Evolutionary conservation across 106 monocot genomes (phyloP), one percentile per base, ranked within the genome.

Genomic region (Ottelia alismoides): DNA sequence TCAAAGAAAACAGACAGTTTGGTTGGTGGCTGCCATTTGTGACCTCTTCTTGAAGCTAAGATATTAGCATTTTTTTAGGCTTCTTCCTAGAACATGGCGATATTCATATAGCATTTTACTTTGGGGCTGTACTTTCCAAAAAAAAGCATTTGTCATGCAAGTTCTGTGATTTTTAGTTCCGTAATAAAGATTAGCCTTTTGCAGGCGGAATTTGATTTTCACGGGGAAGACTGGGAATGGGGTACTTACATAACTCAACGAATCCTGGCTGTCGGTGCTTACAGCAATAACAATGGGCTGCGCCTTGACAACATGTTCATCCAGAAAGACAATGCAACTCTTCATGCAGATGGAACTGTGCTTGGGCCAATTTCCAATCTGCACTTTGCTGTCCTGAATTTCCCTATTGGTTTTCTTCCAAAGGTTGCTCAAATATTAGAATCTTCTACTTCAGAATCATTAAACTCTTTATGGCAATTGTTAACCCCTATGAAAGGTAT

Each of bases 191-290:
- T n/a, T n/a, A 45, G 22, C 11, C 52, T 63, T 25, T 17, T 55
- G 49, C 74, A 98, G 98, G 98, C 85, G 23, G 85, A 98, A 31
- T 98, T 98, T 62, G 90, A 98, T 73, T 90, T 98, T 58, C 76
- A 77, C 66, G 98, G 98, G 27, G 98, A 98, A 46, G 90, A 98
- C 56, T 98, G 98, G 98, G 98, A 90, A 50, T 98, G 98, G 98
- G 98, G 89, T 51, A 77, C 62, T 52, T 98, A 89, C 31, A 86
- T 72, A 50, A 77, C 89, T 30, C 98, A 98, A 64, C 67, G 79
- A 51, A 71, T 86, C 27, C 58, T 85, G 46, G 81, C 85, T 61
- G 61, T 66, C 56, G 98, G 98, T 54, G 78, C 72, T 45, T 90
- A 83, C 58, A 85, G 85, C 73, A 98, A 98, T 55, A 90, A 90